Conservation (phyloP, 1,139 yeast genomes). For the Saccharomyces uvarum region DNA sequence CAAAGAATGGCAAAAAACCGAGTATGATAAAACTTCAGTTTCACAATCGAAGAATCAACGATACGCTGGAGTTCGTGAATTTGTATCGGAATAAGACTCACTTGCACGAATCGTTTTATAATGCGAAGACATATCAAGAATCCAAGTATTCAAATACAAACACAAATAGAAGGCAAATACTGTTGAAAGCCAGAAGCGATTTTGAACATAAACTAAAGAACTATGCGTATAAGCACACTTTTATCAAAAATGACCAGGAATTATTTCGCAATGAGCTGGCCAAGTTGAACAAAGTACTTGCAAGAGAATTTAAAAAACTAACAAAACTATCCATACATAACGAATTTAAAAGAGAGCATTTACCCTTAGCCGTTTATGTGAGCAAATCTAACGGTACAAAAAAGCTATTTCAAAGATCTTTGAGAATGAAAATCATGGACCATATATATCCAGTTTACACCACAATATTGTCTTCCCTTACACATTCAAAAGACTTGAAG, state of each 20-base stretch:
- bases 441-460: conserved; percentile 20
- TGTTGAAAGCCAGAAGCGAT: conserved; percentile 9
- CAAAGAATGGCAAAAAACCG: conserved; percentile 5
- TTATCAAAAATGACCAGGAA: conserved; percentile 24
- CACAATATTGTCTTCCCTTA: conserved; percentile 15
- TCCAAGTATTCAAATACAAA: neutral
- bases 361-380: conserved; percentile 25
- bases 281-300: conserved; percentile 17
- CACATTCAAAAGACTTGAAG: conserved; percentile 5
- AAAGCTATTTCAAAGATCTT: conserved; percentile 12
- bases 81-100: conserved; percentile 9
- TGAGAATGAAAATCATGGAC: conserved; percentile 16
- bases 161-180: conserved; percentile 4
- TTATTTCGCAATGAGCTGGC: conserved; percentile 17
- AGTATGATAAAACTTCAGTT: conserved; percentile 21
- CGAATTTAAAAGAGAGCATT: conserved; percentile 12
- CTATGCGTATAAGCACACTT: conserved; percentile 18
- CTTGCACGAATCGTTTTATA: conserved; percentile 1
- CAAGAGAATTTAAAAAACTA: conserved; percentile 19
- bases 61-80: conserved; percentile 22
- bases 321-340: conserved; percentile 19
- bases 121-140: conserved; percentile 1
- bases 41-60: conserved; percentile 26
- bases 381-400: conserved; percentile 16
- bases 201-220: conserved; percentile 15